These are phyloP conservation scores for Petunia secreta DNA, from an alignment of 257 asterid genomes.

Conservation along the genomic window DNA sequence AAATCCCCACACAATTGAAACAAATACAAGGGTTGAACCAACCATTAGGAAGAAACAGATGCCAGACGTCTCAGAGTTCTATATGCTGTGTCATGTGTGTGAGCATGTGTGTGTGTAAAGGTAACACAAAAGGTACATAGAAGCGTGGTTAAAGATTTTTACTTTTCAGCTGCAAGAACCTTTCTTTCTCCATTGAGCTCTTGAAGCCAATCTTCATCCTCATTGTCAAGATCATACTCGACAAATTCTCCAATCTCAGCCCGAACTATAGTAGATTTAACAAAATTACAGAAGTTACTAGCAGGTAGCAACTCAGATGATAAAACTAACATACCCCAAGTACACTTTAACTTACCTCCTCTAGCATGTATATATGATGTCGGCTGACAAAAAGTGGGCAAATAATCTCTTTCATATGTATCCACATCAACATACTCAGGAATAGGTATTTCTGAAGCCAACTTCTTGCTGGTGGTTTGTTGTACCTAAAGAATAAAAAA, in stretches of 20 bases:
- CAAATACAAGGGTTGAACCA: background rate
- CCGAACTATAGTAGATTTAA: constrained; percentile 63
- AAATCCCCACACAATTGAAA: background rate
- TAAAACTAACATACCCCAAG: constrained; percentile 26
- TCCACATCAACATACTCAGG: constrained; percentile 92
- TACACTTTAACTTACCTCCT: constrained; percentile 62
- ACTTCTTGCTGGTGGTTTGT: constrained; percentile 64
- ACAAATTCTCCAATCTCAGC: constrained; percentile 97
- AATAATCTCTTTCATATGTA: constrained; percentile 95
- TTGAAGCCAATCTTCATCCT: constrained; percentile 97
- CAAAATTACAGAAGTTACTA: constrained; percentile 27
- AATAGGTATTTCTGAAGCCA: constrained; percentile 90
- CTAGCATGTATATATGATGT: constrained; percentile 92
- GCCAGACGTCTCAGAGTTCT: background rate
- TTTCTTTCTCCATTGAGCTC: constrained; percentile 80
- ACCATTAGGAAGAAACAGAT: constrained; percentile 10
- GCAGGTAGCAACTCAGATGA: constrained; percentile 15
- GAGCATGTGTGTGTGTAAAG: background rate
- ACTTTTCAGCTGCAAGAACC: constrained; percentile 74
- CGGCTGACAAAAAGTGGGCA: constrained; percentile 83
- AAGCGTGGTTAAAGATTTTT: constrained; percentile 35
- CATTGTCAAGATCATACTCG: constrained; percentile 98
- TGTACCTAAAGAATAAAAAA: constrained; percentile 54
- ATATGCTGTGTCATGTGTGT: background rate
- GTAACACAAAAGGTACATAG: constrained; percentile 13